These are phyloP conservation scores for Cynanchum wilfordii DNA, from an alignment of 257 asterid species.

Conservation along the genomic window DNA sequence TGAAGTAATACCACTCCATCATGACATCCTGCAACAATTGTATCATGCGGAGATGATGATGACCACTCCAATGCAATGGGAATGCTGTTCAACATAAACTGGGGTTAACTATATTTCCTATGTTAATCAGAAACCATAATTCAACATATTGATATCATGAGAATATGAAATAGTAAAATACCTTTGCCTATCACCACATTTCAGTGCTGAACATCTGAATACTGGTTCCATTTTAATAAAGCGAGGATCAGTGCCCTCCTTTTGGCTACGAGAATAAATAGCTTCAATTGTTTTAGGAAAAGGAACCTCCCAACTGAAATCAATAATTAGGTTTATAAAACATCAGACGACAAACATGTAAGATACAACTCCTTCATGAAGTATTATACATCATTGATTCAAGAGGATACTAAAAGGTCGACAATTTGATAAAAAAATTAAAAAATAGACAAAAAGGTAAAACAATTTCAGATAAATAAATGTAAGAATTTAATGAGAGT, in stretches of 20 bases:
- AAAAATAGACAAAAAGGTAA: not conserved
- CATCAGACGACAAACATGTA: not conserved
- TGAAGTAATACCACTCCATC: conserved; percentile 79
- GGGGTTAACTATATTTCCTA: not conserved
- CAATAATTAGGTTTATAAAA: not conserved
- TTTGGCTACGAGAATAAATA: conserved; percentile 46
- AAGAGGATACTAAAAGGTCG: not conserved
- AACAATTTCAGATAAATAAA: not conserved
- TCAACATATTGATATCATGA: not conserved
- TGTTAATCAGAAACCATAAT: not conserved
- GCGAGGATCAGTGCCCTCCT: conserved; percentile 79
- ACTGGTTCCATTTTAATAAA: conserved; percentile 81
- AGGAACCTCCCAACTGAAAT: conserved; percentile 96
- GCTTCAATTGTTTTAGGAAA: conserved; percentile 57
- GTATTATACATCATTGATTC: not conserved
- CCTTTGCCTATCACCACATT: conserved; percentile 76
- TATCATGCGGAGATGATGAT: conserved; percentile 62
- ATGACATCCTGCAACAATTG: conserved; percentile 89
- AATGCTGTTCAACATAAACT: conserved; percentile 43
- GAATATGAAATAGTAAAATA: conserved; percentile 22
- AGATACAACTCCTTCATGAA: not conserved
- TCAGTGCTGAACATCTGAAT: conserved; percentile 72
- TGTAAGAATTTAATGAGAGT: not conserved
- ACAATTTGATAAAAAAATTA: not conserved
- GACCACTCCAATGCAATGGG: conserved; percentile 88